phyloP scores from a whole-genome alignment of 2,329 filamentous ascomycete species.

The Metarhizium guizhouense region DNA sequence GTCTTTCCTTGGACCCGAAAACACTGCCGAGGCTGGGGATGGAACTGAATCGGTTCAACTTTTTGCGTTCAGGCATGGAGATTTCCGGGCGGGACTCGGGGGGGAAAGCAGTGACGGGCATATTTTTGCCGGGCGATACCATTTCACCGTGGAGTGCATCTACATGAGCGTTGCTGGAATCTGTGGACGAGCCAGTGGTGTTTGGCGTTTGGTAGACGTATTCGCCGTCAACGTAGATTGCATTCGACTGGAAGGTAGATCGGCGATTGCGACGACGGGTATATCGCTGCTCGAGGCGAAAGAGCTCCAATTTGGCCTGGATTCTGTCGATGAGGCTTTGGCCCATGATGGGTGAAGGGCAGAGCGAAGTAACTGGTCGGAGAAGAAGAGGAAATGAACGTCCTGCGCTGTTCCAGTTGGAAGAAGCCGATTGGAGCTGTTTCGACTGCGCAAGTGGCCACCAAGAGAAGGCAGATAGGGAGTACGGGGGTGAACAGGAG shows the following conservation, averaged over 20 bases:
- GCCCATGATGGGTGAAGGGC: conserved; percentile 29
- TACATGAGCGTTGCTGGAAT: conserved; percentile 27
- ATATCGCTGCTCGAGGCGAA: conserved; percentile 92
- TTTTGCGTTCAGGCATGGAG: conserved; percentile 33
- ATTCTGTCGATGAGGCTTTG: conserved; percentile 49
- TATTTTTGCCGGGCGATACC: conserved; percentile 15
- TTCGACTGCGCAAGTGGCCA: not conserved
- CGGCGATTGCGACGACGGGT: conserved; percentile 79
- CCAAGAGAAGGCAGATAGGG: not conserved
- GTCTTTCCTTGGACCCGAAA: conserved; percentile 25
- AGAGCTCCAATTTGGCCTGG: conserved; percentile 72
- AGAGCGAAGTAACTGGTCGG: not conserved
- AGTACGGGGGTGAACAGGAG: too few species aligned
- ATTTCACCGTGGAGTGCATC: conserved; percentile 28
- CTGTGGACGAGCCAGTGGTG: conserved; percentile 47
- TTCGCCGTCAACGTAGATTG: conserved; percentile 90
- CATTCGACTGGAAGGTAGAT: conserved; percentile 80
- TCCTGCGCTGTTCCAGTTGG: not conserved
- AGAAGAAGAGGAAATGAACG: conserved; percentile 1
- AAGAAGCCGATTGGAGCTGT: not conserved
- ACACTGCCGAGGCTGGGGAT: conserved; percentile 43
- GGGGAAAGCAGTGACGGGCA: conserved; percentile 9
- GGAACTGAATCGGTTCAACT: conserved; percentile 44
- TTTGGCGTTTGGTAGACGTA: conserved; percentile 70
- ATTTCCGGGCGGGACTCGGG: conserved; percentile 17